Evolutionary conservation across 495 filamentous ascomycete species (phyloP).

Genomic region (Xylaria longipes): DNA sequence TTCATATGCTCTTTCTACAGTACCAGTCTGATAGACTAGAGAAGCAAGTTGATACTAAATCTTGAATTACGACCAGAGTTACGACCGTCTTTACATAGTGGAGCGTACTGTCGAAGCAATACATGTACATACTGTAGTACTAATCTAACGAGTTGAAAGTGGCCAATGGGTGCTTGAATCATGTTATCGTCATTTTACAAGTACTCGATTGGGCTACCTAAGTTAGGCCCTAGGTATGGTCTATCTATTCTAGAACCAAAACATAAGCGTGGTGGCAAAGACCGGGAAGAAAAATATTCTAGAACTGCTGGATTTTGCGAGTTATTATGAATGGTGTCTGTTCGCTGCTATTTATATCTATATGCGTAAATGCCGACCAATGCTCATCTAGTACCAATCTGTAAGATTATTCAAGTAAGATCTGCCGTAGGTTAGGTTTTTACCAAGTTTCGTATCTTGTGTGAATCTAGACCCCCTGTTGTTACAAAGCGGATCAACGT

Average conservation of each 20-base stretch:
- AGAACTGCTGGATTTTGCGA: background rate
- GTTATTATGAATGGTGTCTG: background rate
- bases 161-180: background rate
- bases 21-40: background rate
- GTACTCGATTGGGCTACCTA: background rate
- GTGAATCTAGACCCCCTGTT: background rate
- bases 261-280: background rate
- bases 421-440: background rate
- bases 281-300: background rate
- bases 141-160: background rate
- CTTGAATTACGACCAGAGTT: background rate
- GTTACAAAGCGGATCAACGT: constrained; percentile 20
- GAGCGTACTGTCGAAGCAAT: background rate
- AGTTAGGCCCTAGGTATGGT: background rate
- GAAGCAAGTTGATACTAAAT: background rate
- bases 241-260: background rate
- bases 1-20: background rate
- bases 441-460: background rate
- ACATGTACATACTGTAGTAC: background rate
- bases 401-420: background rate
- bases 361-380: constrained; percentile 1
- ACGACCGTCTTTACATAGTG: background rate
- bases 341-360: constrained; percentile 14
- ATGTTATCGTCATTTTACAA: background rate
- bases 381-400: background rate